phyloP scores from a whole-genome alignment of 2,329 filamentous ascomycete genomes.

The Fusarium liriodendri region DNA sequence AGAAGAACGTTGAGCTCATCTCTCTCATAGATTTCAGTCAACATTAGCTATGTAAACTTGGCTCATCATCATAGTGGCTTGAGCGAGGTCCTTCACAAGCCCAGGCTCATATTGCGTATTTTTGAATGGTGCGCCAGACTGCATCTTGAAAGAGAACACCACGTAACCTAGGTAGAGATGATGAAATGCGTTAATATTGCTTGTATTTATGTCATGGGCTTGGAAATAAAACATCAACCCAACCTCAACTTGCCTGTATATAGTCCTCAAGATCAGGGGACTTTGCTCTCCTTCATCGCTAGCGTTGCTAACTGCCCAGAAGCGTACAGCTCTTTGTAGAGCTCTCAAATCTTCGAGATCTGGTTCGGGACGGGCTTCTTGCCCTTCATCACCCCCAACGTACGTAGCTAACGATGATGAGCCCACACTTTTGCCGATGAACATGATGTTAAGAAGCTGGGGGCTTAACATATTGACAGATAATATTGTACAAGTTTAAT shows the following conservation, averaged over 20 bases:
- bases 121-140: too few relatives aligned
- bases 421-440: not conserved
- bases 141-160: too few relatives aligned
- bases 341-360: not conserved
- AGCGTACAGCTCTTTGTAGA: not conserved
- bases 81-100: too few relatives aligned
- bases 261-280: not conserved
- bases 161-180: too few relatives aligned
- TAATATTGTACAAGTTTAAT: too few relatives aligned
- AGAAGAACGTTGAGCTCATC: not conserved
- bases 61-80: too few relatives aligned
- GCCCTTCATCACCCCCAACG: not conserved
- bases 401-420: constrained; percentile 37
- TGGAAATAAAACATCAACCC: not conserved
- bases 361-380: not conserved
- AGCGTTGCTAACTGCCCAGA: not conserved
- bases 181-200: too few relatives aligned
- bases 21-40: not conserved
- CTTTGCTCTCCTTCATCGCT: not conserved
- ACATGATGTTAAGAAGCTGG: not conserved
- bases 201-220: not conserved
- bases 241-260: not conserved
- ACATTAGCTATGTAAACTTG: too few relatives aligned
- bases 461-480: not conserved
- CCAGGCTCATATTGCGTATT: too few relatives aligned